Base-by-base conservation (phyloP, 441 rosid genomes). In the Mallotus repandus region DNA sequence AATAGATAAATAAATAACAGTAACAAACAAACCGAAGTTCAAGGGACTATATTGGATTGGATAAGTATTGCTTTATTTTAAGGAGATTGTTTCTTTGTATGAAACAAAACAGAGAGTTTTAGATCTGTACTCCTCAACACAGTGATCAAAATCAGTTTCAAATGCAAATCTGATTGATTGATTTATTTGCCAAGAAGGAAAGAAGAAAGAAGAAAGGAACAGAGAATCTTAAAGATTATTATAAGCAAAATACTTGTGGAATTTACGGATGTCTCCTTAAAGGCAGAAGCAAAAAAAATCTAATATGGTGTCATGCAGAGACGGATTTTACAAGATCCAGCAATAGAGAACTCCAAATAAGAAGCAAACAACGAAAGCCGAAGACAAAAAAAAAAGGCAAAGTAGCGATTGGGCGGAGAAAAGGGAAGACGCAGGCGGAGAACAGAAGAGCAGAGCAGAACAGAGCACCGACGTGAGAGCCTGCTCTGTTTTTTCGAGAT, bases 301-400 rank as follows among this genome's bases (percentile, higher is more conserved):
- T 43, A 43, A 43, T 43, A 8, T 22, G 21, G 73, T 22, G 22
- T 19, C 16, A 16, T 15, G 25, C 68, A 70, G 67, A 43, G 75
- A 52, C 77, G 79, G 74, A 70, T 60, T 63, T 75, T 60, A 68
- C 76, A 43, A 75, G 78, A 79, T 74, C 74, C 73, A 76, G 69
- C 59, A 38, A 60, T 9, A 58, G 77, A 63, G 58, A 52, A 62
- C 32, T 8, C 64, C 52, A 69, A 46, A 19, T 12, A 45, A 64
- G 57, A 62, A 64, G 32, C 7, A 29, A 49, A 19, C 10, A 19
- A 19, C 0, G 10, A 19, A 59, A 58, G 38, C 12, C 5, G 50
- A 46, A 2, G 11, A 46, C 13, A 21, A 46, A 21, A 15, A 9
- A 50, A 25, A 22, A 52, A 43, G 29, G 45, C 32, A 50, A 32